These are phyloP conservation scores for Primulina huaijiensis DNA, from an alignment of 257 asterid genomes.

Conservation along the genomic window DNA sequence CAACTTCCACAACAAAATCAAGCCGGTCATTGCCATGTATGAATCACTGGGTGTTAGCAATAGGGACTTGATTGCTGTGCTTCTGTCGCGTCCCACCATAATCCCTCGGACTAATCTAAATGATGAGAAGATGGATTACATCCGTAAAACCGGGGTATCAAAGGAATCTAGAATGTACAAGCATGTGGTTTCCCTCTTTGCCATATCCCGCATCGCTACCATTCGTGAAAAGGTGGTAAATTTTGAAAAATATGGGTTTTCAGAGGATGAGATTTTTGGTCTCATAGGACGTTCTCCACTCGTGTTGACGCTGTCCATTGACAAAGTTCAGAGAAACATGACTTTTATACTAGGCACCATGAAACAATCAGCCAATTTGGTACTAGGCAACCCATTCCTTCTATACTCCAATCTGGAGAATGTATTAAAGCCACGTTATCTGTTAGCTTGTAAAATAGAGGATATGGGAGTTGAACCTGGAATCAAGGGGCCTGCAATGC, in stretches of 20 bases:
- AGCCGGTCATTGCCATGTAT: conserved; percentile 53
- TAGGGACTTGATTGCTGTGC: conserved; percentile 52
- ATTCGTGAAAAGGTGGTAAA: conserved; percentile 59
- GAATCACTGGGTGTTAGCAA: conserved; percentile 59
- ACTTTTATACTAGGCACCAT: conserved; percentile 56
- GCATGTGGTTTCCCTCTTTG: conserved; percentile 64
- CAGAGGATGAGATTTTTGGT: conserved; percentile 53
- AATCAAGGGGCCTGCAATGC: conserved; percentile 52
- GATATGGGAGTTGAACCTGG: conserved; percentile 66
- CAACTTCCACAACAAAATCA: conserved; percentile 55
- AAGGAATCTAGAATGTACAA: conserved; percentile 62
- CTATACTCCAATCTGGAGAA: conserved; percentile 57
- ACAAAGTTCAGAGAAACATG: conserved; percentile 81
- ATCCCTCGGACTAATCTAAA: conserved; percentile 57
- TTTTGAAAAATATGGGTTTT: conserved; percentile 64
- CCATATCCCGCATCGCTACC: conserved; percentile 66
- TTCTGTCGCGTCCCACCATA: conserved; percentile 66
- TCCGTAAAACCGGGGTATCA: conserved; percentile 56
- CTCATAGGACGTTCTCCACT: conserved; percentile 66
- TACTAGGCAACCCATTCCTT: conserved; percentile 45
- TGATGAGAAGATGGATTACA: conserved; percentile 56
- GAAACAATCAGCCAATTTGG: conserved; percentile 54
- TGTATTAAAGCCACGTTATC: conserved; percentile 57
- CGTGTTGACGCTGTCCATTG: conserved; percentile 59
- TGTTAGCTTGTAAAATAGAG: conserved; percentile 58